Conservation (phyloP, 441 rosid genomes). For the Melastoma candidum region DNA sequence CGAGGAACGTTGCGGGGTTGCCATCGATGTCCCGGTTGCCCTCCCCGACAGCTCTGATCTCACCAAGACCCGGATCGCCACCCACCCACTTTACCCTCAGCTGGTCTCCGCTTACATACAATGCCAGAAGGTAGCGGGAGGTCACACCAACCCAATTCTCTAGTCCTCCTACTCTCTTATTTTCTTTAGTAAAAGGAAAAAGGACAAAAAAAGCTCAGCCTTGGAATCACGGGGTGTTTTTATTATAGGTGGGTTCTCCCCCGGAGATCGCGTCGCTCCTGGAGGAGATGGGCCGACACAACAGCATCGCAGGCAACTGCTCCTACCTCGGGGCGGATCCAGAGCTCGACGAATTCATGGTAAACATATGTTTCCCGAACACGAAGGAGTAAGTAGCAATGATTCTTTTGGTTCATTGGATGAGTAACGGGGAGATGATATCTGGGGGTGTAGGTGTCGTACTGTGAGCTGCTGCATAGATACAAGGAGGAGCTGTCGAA, state of each 20-base stretch:
- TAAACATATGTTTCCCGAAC: constrained; percentile 5
- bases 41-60: constrained; percentile 24
- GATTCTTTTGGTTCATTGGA: too few relatives aligned
- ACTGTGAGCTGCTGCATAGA: constrained; percentile 39
- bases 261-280: constrained; percentile 36
- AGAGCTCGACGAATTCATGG: constrained; percentile 66
- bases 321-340: constrained; percentile 46
- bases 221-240: too few relatives aligned
- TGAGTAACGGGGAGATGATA: too few relatives aligned
- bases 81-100: constrained; percentile 54
- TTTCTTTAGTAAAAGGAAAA: too few relatives aligned
- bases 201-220: too few relatives aligned
- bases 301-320: constrained; percentile 13
- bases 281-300: constrained; percentile 34
- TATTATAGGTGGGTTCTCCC: constrained; percentile 48
- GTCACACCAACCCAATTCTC: neutral
- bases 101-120: constrained; percentile 44
- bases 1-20: neutral
- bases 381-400: too few relatives aligned
- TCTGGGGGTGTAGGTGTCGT: constrained; percentile 31
- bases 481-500: constrained; percentile 53
- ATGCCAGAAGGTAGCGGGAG: constrained; percentile 46
- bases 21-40: constrained; percentile 19
- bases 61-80: constrained; percentile 51
- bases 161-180: neutral